Conservation (phyloP, 345 rosid genomes). For the Combretum micranthum region DNA sequence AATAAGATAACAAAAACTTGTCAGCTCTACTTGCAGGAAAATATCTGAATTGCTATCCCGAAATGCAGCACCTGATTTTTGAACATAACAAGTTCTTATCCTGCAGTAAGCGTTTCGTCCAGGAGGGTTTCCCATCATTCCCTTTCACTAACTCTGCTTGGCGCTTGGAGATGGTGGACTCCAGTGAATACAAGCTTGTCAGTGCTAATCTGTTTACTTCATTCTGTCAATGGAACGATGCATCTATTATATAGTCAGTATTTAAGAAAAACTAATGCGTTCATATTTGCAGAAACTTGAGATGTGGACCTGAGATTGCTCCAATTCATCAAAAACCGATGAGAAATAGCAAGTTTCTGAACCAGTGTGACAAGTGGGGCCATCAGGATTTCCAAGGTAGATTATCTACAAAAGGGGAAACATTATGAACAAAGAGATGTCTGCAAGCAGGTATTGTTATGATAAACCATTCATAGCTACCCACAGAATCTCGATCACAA, state of each 20-base stretch:
- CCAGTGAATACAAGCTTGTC: slow-evolving; percentile 58
- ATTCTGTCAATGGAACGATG: slow-evolving; percentile 24
- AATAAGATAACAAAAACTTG: too few species aligned
- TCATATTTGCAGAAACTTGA: neutral
- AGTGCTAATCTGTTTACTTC: slow-evolving; percentile 43
- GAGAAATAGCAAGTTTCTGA: slow-evolving; percentile 82
- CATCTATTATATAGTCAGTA: neutral
- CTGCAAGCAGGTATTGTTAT: too few species aligned
- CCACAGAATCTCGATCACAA: slow-evolving; percentile 81
- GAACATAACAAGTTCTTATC: slow-evolving; percentile 52
- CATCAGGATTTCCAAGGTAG: slow-evolving; percentile 87
- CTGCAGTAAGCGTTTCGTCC: slow-evolving; percentile 56
- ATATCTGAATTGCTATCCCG: too few species aligned
- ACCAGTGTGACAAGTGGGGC: slow-evolving; percentile 95
- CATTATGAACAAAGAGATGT: neutral
- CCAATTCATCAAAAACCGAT: slow-evolving; percentile 36
- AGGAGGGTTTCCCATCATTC: slow-evolving; percentile 63
- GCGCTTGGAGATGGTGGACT: slow-evolving; percentile 61
- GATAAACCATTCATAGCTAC: slow-evolving; percentile 8
- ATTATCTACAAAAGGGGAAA: slow-evolving; percentile 49
- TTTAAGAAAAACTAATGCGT: too few species aligned
- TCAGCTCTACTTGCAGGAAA: neutral
- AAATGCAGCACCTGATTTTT: slow-evolving; percentile 64
- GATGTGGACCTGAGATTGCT: slow-evolving; percentile 40
- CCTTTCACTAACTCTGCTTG: slow-evolving; percentile 47